These are phyloP conservation scores for Aureobasidium pullulans DNA, from an alignment of 2,329 filamentous ascomycete species.

Conservation along the genomic window DNA sequence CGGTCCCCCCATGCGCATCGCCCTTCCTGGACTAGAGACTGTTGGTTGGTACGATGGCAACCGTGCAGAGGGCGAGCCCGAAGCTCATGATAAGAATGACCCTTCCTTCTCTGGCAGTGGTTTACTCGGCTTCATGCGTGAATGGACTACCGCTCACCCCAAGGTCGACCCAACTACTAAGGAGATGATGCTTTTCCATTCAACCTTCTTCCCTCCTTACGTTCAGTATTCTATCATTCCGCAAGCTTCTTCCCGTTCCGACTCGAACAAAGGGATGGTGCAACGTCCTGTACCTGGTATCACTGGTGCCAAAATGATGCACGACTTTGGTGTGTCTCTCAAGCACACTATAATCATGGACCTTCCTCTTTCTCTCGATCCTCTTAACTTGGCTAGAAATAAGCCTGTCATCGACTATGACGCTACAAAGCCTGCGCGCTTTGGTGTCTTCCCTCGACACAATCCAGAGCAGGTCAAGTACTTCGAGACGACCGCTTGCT, in stretches of 20 bases:
- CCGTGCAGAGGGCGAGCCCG: constrained; percentile 46
- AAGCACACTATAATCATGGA: constrained; percentile 61
- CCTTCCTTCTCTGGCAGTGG: constrained; percentile 48
- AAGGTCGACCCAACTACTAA: constrained; percentile 57
- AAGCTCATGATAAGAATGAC: constrained; percentile 20
- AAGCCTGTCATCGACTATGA: constrained; percentile 55
- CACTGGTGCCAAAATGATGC: constrained; percentile 63
- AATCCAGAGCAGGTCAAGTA: constrained; percentile 52
- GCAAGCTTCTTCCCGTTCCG: constrained; percentile 5
- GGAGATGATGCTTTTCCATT: constrained; percentile 62
- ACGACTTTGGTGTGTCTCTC: constrained; percentile 63
- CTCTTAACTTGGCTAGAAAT: constrained; percentile 51
- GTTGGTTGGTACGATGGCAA: constrained; percentile 63
- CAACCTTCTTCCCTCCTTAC: constrained; percentile 57
- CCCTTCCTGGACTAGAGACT: constrained; percentile 57
- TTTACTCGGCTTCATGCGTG: constrained; percentile 54
- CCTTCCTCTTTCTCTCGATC: constrained; percentile 58
- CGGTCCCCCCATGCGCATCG: constrained; percentile 60
- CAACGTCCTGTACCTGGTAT: constrained; percentile 55
- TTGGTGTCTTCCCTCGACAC: constrained; percentile 60
- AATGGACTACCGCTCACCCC: constrained; percentile 65
- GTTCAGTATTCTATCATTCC: constrained; percentile 59
- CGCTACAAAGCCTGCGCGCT: constrained; percentile 49
- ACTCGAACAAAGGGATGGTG: constrained; percentile 30
- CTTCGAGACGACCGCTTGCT: constrained; percentile 61